Evolutionary conservation across 1,139 yeast species (phyloP), one percentile per base, ranked within the genome.

Genomic region (Taiozyma sp.): DNA sequence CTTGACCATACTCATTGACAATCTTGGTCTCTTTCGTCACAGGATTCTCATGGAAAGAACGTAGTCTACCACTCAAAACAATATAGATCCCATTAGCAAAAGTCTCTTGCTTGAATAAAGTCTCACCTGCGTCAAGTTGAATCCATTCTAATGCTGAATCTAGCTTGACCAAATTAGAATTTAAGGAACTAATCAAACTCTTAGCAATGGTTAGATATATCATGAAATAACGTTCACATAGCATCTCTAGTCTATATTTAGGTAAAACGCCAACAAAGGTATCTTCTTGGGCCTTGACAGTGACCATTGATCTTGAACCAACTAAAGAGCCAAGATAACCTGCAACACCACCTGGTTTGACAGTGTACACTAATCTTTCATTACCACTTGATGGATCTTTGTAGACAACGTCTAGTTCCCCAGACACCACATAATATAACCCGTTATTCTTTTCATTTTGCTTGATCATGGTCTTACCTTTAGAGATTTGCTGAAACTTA

Each of bases 141-240:
- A 93, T 83, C 99, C 99, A 93, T 66, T 93, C 99, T 48, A 93
- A 71, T 0, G 98, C 97, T 68, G 87, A 89, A 65, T 93, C 99
- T 46, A 93, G 79, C 48, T 87, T 82, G 45, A 87, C 68, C 46
- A 93, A 73, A 51, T 87, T 80, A 34, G 80, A 74, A 32, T 93
- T 84, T 45, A 93, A 70, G 4, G 87, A 75, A 27, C 75, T 76
- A 47, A 89, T 83, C 57, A 92, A 70, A 16, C 83, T 79, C 50
- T 83, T 81, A 0, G 98, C 97, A 49, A 91, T 79, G 6, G 91
- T 83, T 46, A 93, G 71, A 57, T 87, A 86, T 14, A 92, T 75
- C 67, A 82, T 78, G 54, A 93, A 93, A 64, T 81, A 86, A 57
- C 81, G 81, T 56, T 92, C 98, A 62, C 85, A 78, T 40, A 92